Evolutionary conservation across 2,329 filamentous ascomycete genomes (phyloP), one percentile per base, ranked within the genome.

Genomic region (Monilinia aucupariae): DNA sequence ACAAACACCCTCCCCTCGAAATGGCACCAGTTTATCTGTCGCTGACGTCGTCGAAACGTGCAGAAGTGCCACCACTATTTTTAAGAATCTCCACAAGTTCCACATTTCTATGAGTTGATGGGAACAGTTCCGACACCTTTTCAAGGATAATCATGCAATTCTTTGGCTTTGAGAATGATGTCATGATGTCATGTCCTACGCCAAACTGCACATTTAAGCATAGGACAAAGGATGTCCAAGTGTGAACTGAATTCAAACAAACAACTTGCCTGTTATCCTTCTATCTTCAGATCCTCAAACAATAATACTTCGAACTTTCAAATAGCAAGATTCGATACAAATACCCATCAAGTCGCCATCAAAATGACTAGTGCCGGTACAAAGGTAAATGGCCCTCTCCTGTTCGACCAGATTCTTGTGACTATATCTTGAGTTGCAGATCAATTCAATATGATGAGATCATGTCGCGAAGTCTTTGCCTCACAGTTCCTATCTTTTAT

Each of bases 1-100:
- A 56, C 17, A 5, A 45, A 47, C 56, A 34, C 43, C 55, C 41
- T 54, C 54, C 60, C 25, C n/a, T n/a, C n/a, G n/a, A 64, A 53
- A 49, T 17, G n/a, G 20, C 49, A 25, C 39, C 13, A 22, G 37
- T n/a, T 48, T 37, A 41, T 43, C 48, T 37, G 10, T n/a, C 41
- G n/a, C 59, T 63, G 39, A 54, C 48, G 50, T 53, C 48, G 47
- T 50, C 52, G 30, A 37, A 45, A 32, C 47, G 25, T 30, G 32
- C 49, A 61, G 37, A 55, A 20, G 37, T 45, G 51, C 22, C 37
- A 48, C 13, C 32, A 30, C 47, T 51, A 50, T 20, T 32, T 53
- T 53, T 32, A 27, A 45, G 37, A n/a, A 55, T 43, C 37, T 54
- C 37, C 52, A 55, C 37, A 55, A 43, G 25, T 55, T 32, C 30